Base-by-base conservation (phyloP, 2,329 filamentous ascomycete species). In the Rhynchosporium secalis region DNA sequence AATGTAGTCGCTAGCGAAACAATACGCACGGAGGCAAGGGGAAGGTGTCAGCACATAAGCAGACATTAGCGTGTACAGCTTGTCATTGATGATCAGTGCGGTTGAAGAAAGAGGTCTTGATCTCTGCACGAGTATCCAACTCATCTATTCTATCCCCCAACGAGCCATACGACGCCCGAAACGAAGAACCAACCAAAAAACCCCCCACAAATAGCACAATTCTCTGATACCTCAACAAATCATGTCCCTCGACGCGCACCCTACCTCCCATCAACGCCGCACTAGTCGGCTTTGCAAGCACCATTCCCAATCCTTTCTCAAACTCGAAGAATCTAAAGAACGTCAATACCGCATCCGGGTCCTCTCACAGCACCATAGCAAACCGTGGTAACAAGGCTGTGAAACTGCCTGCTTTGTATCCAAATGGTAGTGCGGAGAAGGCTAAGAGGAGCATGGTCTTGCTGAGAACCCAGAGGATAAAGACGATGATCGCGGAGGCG, bases 341-440 rank as follows among this genome's bases (percentile, higher is more conserved):
- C 49, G 59, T 62, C 7, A 77, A 76, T 4, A 58, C 56, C 6
- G 62, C 62, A 28, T 61, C 60, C 5, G 46, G 51, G 33, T 62
- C 47, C 28, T 66, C 58, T 12, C 54, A 61, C 38, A 68, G 51
- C 10, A 49, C 56, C 33, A 56, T 62, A 13, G 58, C 54, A 65
- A 74, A 73, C 15, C 75, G 74, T 9, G 71, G 72, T 78, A 79
- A 83, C 0, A 79, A 80, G 1, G 78, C 76, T 43, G 76, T 79
- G 63, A 80, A 83, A 0, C 78, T 78, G 29, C 80, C 77, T 0
- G 80, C 79, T 57, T 81, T 82, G 72, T 81, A 80, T 2, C 80
- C 81, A 65, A 78, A 83, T 0, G 74, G 75, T 3, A 80, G 71
- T 0, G 78, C 75, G 68, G 82, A 83, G 1, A 78, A 56, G 0